Percentiles rank a stretch among this genome's conserved stretches.
Evolutionary conservation across 306 rosid genomes (phyloP).

Genomic region (Bauhinia variegata): DNA sequence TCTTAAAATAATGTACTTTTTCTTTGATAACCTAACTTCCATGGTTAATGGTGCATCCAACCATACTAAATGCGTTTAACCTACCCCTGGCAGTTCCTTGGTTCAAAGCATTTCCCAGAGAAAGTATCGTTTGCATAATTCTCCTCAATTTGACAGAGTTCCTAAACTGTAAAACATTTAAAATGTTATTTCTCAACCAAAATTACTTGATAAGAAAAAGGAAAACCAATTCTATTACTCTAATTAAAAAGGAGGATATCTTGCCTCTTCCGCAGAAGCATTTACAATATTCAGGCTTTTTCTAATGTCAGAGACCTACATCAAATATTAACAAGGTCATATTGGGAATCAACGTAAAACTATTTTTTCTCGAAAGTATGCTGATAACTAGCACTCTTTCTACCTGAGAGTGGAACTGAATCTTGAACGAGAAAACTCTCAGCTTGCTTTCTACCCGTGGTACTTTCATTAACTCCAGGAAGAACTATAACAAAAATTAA

Average conservation of each 20-base stretch:
- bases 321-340: constrained; percentile 22
- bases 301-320: constrained; percentile 85
- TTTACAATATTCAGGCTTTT: constrained; percentile 68
- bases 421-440: constrained; percentile 83
- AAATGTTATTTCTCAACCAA: constrained; percentile 20
- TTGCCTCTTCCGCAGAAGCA: constrained; percentile 83
- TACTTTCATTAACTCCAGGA: constrained; percentile 76
- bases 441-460: constrained; percentile 92
- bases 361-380: constrained; percentile 4
- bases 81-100: constrained; percentile 95
- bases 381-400: constrained; percentile 21
- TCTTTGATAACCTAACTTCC: constrained; percentile 12
- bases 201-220: background rate
- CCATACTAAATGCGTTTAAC: constrained; percentile 38
- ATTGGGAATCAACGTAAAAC: constrained; percentile 32
- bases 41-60: constrained; percentile 28
- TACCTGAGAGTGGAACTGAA: constrained; percentile 86
- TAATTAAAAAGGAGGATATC: constrained; percentile 34
- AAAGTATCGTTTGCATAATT: constrained; percentile 94
- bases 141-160: constrained; percentile 84
- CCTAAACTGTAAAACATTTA: constrained; percentile 62
- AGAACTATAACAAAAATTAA: constrained; percentile 60
- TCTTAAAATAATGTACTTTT: constrained; percentile 1
- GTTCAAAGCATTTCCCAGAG: constrained; percentile 94
- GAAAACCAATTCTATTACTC: constrained; percentile 29